Base-by-base conservation (phyloP, 192 early-diverging fungal species). In the Backusella tuberculispora region DNA sequence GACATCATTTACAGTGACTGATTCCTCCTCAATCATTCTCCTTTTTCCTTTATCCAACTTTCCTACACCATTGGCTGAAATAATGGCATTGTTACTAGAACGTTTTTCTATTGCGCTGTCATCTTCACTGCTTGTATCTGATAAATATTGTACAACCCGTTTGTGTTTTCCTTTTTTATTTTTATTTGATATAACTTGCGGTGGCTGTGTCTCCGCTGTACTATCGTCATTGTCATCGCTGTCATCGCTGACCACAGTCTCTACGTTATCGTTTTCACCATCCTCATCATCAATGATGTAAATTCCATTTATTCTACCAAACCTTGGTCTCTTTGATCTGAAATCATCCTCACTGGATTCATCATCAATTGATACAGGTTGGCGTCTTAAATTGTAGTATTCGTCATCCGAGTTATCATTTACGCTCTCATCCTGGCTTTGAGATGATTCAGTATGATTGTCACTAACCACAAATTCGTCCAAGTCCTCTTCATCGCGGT, bases 21-120 rank as follows among this genome's bases (percentile, higher is more conserved):
- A 2, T 34, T 34, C 2, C 29, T 34, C 29, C 29, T 7, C n/a
- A 19, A 17, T 53, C 9, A 53, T 19, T 53, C 9, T n/a, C 19
- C n/a, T 19, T 53, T 53, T 53, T 53, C 50, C 50, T 53, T 53
- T 53, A 53, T 53, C n/a, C n/a, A 17, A n/a, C n/a, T 17, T 53
- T 7, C 19, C 10, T 24, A 19, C 9, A 2, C 2, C 6, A 53
- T 8, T 9, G 8, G 50, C 0, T 34, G 29, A 34, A 34, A 34
- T 34, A 34, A 34, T 34, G 29, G 29, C 2, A 2, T 34, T 34
- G 29, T 34, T 34, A 34, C 29, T 21, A 19, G 7, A 53, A 19
- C 8, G 8, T 17, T 8, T 9, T 53, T 53, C 50, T 10, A 8
- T 17, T 53, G 50, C 8, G 8, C 1, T 53, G 19, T 53, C 50